A percentile compares a stretch with the other conserved stretches of the same genome.
Evolutionary conservation across 78 protist species (phyloP).

Genomic region (Dictyostelium brefeldianum): DNA sequence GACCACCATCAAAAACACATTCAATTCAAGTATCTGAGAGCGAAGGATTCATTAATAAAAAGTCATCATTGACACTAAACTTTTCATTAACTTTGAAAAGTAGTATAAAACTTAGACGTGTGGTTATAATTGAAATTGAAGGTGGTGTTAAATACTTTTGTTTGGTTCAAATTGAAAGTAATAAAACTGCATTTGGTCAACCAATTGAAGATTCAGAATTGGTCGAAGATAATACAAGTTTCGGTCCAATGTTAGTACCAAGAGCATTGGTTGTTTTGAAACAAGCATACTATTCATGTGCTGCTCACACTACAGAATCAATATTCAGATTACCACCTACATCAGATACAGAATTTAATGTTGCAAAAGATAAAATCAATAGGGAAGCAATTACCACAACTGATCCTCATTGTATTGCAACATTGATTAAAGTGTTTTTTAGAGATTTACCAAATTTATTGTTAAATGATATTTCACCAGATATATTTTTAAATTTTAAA

Average conservation of each 20-base stretch:
- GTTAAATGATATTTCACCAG: neutral
- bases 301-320: slow-evolving; percentile 13
- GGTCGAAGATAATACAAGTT: slow-evolving; percentile 4
- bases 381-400: neutral
- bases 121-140: slow-evolving; percentile 37
- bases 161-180: slow-evolving; percentile 23
- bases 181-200: slow-evolving; percentile 54
- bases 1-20: slow-evolving; percentile 28
- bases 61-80: neutral
- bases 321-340: slow-evolving; percentile 29
- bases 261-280: slow-evolving; percentile 18
- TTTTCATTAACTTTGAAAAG: slow-evolving; percentile 15
- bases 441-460: slow-evolving; percentile 21
- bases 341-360: neutral
- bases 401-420: slow-evolving; percentile 4
- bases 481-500: neutral
- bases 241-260: neutral
- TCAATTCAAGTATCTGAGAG: neutral
- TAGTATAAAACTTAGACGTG: slow-evolving; percentile 23
- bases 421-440: slow-evolving; percentile 34
- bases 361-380: neutral
- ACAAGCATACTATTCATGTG: neutral
- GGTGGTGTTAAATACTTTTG: slow-evolving; percentile 28
- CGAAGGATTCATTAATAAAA: slow-evolving; percentile 31
- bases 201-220: slow-evolving; percentile 20